Conservation (phyloP, 1,284 basidiomycete species). For the Pseudozyma thailandica region DNA sequence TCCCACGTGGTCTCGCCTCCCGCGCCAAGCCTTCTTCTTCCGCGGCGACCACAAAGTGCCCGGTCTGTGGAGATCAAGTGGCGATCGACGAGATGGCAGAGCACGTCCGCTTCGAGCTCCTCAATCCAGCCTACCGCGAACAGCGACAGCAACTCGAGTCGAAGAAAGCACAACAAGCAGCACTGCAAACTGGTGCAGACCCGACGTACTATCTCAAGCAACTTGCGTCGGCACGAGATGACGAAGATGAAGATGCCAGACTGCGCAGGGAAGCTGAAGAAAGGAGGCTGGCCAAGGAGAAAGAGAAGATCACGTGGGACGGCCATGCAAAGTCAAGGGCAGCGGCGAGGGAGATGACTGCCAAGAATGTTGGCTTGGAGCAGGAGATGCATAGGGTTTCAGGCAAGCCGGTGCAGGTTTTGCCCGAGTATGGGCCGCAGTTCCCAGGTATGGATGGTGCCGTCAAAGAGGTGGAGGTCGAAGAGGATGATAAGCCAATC, state of each 20-base stretch:
- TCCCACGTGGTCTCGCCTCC: slow-evolving; percentile 72
- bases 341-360: slow-evolving; percentile 49
- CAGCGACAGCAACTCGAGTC: slow-evolving; percentile 62
- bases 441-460: slow-evolving; percentile 21
- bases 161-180: slow-evolving; percentile 62
- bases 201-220: slow-evolving; percentile 59
- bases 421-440: slow-evolving; percentile 50
- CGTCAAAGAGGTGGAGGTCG: slow-evolving; percentile 1
- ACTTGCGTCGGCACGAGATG: slow-evolving; percentile 60
- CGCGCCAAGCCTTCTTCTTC: slow-evolving; percentile 27
- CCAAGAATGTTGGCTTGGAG: slow-evolving; percentile 49
- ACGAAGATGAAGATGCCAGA: slow-evolving; percentile 59
- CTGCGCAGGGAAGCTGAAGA: slow-evolving; percentile 59
- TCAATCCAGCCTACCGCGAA: slow-evolving; percentile 80
- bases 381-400: slow-evolving; percentile 49
- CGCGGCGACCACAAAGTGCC: slow-evolving; percentile 76
- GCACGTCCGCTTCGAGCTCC: slow-evolving; percentile 96
- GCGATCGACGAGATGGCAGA: slow-evolving; percentile 94
- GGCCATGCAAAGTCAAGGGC: slow-evolving; percentile 57
- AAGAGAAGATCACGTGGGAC: slow-evolving; percentile 66
- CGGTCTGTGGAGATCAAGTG: slow-evolving; percentile 92
- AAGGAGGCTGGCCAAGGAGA: slow-evolving; percentile 54
- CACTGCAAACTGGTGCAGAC: slow-evolving; percentile 62
- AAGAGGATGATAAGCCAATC: slow-evolving; percentile 26
- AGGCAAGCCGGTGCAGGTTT: slow-evolving; percentile 28